Conservation (phyloP, 257 asterid species). For the Oldenlandia corymbosa region DNA sequence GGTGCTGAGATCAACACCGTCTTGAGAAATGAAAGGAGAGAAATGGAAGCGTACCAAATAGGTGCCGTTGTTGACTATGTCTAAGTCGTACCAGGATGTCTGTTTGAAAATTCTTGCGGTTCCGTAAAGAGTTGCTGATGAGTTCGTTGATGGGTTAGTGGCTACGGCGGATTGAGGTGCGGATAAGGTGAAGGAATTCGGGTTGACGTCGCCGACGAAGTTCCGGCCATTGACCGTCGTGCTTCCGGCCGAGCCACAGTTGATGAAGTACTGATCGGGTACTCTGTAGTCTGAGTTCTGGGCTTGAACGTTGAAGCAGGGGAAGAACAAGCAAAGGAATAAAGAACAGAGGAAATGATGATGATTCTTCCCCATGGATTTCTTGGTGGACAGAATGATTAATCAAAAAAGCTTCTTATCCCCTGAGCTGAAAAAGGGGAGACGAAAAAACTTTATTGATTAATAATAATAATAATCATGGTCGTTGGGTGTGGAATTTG, state of each 20-base stretch:
- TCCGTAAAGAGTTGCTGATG: conserved; percentile 19
- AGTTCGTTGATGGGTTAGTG: not conserved
- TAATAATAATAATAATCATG: too few species aligned
- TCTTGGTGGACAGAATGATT: too few species aligned
- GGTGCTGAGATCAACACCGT: conserved; percentile 1
- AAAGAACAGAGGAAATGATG: too few species aligned
- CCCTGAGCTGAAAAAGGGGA: too few species aligned
- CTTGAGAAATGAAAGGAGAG: conserved; percentile 24
- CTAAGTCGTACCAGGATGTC: conserved; percentile 30
- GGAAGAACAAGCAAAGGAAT: too few species aligned
- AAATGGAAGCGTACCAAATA: conserved; percentile 55
- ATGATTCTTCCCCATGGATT: too few species aligned
- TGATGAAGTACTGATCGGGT: conserved; percentile 40
- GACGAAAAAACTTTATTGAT: too few species aligned
- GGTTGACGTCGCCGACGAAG: conserved; percentile 29
- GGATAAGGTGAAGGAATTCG: conserved; percentile 14
- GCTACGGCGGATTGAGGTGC: not conserved
- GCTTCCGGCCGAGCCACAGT: conserved; percentile 41
- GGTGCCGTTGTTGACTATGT: conserved; percentile 22
- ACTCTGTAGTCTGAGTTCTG: too few species aligned
- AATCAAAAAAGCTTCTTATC: too few species aligned
- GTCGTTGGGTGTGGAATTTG: too few species aligned
- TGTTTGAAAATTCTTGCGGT: conserved; percentile 43
- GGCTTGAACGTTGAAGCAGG: too few species aligned
- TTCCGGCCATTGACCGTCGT: conserved; percentile 1